phyloP scores from a whole-genome alignment of 257 asterid species.

The Penstemon barbatus region DNA sequence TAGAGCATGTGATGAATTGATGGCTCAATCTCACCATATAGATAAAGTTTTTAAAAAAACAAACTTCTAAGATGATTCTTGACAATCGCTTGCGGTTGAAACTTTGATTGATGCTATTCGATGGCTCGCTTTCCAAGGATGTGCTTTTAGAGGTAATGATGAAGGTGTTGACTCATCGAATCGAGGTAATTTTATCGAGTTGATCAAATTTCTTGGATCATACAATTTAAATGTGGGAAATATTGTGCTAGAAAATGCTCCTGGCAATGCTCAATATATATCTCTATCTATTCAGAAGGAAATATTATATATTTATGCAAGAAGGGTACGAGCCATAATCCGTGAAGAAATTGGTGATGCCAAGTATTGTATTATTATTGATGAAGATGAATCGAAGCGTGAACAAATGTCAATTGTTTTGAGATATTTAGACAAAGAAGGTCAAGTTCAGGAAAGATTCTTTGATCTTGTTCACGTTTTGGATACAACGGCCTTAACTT shows the following conservation, averaged over 20 bases:
- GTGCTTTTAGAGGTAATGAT: neutral
- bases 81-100: neutral
- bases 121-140: neutral
- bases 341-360: neutral
- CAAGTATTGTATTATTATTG: no score
- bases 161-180: neutral
- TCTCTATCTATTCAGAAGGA: neutral
- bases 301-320: neutral
- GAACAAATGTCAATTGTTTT: no score
- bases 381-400: no score
- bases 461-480: neutral
- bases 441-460: neutral
- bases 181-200: slow-evolving; percentile 4
- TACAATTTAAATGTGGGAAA: neutral
- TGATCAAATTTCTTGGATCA: neutral
- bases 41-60: no score
- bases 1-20: slow-evolving; percentile 7
- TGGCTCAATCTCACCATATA: neutral
- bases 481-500: neutral
- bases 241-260: neutral
- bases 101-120: neutral
- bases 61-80: no score
- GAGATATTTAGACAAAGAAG: no score
- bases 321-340: neutral
- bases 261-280: neutral